A percentile compares a stretch with the other conserved stretches of the same genome.
These are phyloP conservation scores for Pichia sp. DNA, from an alignment of 1,139 yeast genomes.

Conservation along the genomic window DNA sequence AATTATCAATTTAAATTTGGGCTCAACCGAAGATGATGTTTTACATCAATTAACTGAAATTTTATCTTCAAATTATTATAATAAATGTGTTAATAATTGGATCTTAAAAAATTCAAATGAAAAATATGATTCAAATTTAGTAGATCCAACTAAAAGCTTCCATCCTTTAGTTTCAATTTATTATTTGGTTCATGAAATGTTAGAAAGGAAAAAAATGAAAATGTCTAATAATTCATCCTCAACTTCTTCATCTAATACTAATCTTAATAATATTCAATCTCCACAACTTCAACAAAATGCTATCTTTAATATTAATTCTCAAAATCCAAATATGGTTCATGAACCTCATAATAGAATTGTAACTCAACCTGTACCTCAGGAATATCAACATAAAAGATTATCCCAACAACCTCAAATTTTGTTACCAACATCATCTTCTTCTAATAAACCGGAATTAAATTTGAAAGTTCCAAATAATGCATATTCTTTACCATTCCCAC, in stretches of 20 bases:
- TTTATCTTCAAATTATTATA: conserved; percentile 63
- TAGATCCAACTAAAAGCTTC: conserved; percentile 84
- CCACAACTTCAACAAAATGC: conserved; percentile 15
- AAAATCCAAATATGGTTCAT: conserved; percentile 15
- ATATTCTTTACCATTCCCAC: conserved; percentile 9
- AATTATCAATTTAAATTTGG: conserved; percentile 77
- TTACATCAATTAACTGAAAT: conserved; percentile 51
- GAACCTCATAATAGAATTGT: conserved; percentile 17
- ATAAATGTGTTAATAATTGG: conserved; percentile 63
- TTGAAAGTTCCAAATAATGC: conserved; percentile 8
- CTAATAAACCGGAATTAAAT: neutral
- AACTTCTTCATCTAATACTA: conserved; percentile 3
- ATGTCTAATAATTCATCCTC: conserved; percentile 13
- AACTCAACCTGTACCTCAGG: conserved; percentile 18
- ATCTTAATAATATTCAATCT: conserved; percentile 15
- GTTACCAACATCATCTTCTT: neutral
- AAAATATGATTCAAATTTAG: conserved; percentile 20
- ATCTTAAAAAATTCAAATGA: conserved; percentile 32
- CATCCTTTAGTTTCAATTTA: conserved; percentile 88
- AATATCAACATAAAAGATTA: conserved; percentile 15
- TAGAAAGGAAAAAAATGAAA: conserved; percentile 60
- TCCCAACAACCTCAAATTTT: neutral
- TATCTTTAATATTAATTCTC: conserved; percentile 15
- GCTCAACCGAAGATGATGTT: conserved; percentile 51
- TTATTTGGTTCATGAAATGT: conserved; percentile 78